Base-by-base conservation (phyloP, 2,329 filamentous ascomycete genomes). In the Sclerotiophoma versabilis region DNA sequence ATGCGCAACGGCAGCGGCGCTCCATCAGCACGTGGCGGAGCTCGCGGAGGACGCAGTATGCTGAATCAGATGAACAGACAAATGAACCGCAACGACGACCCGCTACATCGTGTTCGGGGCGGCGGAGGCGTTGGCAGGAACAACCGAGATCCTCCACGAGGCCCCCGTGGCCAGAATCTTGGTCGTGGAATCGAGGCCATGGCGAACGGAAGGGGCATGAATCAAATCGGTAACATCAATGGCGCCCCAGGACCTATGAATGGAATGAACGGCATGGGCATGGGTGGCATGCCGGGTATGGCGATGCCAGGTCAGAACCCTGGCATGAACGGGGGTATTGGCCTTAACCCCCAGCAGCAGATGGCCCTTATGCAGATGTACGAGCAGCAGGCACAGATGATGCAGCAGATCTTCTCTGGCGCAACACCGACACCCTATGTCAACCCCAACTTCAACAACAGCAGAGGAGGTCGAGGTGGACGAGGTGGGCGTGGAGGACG, bases 11-110 rank as follows among this genome's bases (percentile, higher is more conserved):
- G 85, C 46, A 84, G 79, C 65, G 70, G 68, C 23, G 49, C 59
- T 15, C 61, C 64, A 47, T 51, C 60, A 57, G 51, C 50, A 19
- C 67, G 48, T 48, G 77, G 71, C 48, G 76, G 66, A 54, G 22
- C 51, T 11, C 87, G 91, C 63, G 62, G 65, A 34, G 89, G 90
- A 54, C 92, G 92, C 74, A 87, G 91, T 58, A 87, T 97, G 81
- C 82, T 97, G 51, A 91, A 92, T 43, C 92, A 97, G 64, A 84
- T 96, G 71, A 87, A 89, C 71, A 91, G 91, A 68, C 86, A 87
- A 12, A 87, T 96, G 85, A 91, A 96, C 66, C 87, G 93, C 58
- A 81, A 83, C 29, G 80, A 81, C 63, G 92, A 96, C 64, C 84
- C 87, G 32, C 83, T 96, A 54, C 93, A 96, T 75, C 89, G 91